phyloP scores from a whole-genome alignment of 371 early-diverging fungal species.

The Mortierella sp. region DNA sequence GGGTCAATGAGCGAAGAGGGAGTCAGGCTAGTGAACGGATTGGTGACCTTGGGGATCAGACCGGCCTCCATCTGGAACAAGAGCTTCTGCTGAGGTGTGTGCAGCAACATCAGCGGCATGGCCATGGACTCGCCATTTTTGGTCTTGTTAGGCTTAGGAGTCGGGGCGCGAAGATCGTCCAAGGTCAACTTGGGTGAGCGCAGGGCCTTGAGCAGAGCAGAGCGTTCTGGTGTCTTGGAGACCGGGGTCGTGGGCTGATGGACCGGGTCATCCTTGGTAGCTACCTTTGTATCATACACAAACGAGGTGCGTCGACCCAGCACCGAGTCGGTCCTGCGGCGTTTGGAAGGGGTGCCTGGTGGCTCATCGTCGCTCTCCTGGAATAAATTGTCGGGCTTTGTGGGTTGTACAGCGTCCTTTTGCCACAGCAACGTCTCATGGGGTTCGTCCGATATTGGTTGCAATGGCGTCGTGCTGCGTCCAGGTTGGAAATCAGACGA shows the following conservation, averaged over 20 bases:
- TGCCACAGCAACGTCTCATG: neutral
- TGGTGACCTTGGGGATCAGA: conserved; percentile 8
- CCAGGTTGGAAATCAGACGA: conserved; percentile 29
- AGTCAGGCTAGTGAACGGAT: conserved; percentile 14
- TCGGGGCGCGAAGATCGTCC: conserved; percentile 46
- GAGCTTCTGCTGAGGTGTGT: conserved; percentile 47
- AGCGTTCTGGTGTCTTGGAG: neutral
- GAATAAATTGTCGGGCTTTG: conserved; percentile 17
- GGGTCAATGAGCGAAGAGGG: conserved; percentile 13
- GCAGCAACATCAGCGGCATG: conserved; percentile 50
- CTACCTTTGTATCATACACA: conserved; percentile 13
- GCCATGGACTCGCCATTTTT: neutral
- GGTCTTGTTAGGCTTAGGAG: conserved; percentile 40
- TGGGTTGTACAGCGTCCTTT: conserved; percentile 4
- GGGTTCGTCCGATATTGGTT: neutral
- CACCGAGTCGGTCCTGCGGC: conserved; percentile 15
- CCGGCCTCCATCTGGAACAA: conserved; percentile 23
- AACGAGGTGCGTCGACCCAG: conserved; percentile 10
- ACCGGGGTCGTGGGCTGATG: neutral
- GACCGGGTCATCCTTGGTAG: conserved; percentile 8
- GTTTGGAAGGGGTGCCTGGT: conserved; percentile 43
- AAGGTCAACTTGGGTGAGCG: conserved; percentile 41
- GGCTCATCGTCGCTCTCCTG: conserved; percentile 12
- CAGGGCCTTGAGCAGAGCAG: neutral
- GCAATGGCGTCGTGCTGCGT: neutral